Percentiles rank a stretch among this genome's conserved stretches.
These are phyloP conservation scores for Monosporascus sp. DNA, from an alignment of 2,329 filamentous ascomycete species.

Conservation along the genomic window DNA sequence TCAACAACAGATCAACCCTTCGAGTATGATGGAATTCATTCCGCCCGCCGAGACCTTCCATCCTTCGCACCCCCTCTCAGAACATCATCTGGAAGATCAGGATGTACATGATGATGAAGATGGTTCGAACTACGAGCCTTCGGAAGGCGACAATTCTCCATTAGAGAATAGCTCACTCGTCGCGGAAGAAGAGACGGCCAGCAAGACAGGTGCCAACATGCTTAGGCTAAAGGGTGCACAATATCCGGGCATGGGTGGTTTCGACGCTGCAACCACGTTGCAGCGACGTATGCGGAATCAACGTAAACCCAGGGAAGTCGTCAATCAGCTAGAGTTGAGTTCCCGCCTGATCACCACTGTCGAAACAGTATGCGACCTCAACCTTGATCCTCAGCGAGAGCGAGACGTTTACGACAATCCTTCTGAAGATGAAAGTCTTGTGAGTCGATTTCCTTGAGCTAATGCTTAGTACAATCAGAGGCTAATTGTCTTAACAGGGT, in stretches of 20 bases:
- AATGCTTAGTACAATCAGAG: background rate
- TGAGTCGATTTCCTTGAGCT: constrained; percentile 27
- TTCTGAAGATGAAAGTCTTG: constrained; percentile 45
- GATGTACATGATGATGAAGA: constrained; percentile 13
- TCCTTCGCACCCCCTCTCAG: background rate
- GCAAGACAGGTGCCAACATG: constrained; percentile 8
- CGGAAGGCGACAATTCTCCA: constrained; percentile 22
- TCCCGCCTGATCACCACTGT: constrained; percentile 59
- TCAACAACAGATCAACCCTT: background rate
- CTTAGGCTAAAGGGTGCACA: constrained; percentile 60
- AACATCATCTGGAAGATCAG: constrained; percentile 3
- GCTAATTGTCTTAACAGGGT: constrained; percentile 1
- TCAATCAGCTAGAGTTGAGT: constrained; percentile 58
- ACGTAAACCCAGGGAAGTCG: constrained; percentile 67
- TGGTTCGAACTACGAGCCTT: constrained; percentile 22
- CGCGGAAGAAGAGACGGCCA: constrained; percentile 16
- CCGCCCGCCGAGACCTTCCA: background rate
- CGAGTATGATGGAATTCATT: background rate
- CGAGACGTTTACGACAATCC: constrained; percentile 57
- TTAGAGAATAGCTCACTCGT: constrained; percentile 24
- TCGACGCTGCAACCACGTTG: constrained; percentile 69
- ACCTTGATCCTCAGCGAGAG: constrained; percentile 43
- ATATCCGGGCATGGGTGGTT: constrained; percentile 76
- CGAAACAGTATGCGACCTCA: constrained; percentile 57
- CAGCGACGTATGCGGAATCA: constrained; percentile 73